These are phyloP conservation scores for Juglanconis juglandina DNA, from an alignment of 2,329 filamentous ascomycete species.

Conservation along the genomic window DNA sequence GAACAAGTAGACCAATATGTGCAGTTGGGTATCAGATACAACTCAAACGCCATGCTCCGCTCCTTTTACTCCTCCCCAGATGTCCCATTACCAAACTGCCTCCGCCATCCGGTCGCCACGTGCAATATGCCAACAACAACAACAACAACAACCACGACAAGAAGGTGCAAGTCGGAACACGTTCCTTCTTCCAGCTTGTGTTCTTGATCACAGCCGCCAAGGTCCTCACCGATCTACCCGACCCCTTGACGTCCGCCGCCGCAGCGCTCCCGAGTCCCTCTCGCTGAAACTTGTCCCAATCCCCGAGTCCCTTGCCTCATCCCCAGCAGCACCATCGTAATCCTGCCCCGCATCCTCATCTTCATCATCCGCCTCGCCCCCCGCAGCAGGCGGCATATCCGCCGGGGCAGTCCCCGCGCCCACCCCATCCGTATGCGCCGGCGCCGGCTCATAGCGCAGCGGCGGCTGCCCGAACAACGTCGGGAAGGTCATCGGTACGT, in stretches of 20 bases:
- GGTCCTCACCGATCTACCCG: neutral
- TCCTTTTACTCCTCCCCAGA: neutral
- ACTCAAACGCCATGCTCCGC: neutral
- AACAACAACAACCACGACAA: neutral
- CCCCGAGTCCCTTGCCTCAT: conserved; percentile 41
- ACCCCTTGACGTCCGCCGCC: conserved; percentile 11
- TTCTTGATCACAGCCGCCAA: neutral
- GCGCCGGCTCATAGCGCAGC: conserved; percentile 25
- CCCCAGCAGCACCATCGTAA: conserved; percentile 22
- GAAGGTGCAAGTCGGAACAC: too few species aligned
- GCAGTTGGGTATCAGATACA: conserved; percentile 1
- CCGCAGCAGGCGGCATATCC: conserved; percentile 21
- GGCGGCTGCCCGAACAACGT: conserved; percentile 16
- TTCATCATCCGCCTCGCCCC: conserved; percentile 32
- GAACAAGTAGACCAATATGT: neutral
- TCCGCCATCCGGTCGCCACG: neutral
- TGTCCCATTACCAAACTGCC: too few species aligned
- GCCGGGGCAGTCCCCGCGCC: neutral
- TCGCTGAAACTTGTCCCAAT: conserved; percentile 51
- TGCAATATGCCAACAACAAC: neutral
- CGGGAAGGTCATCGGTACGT: conserved; percentile 19
- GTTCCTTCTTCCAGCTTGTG: too few species aligned
- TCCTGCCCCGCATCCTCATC: conserved; percentile 26
- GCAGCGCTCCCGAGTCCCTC: conserved; percentile 7
- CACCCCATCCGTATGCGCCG: conserved; percentile 15